Base-by-base conservation (phyloP, 2,329 filamentous ascomycete genomes). In the Phaeosphaeria sp. region DNA sequence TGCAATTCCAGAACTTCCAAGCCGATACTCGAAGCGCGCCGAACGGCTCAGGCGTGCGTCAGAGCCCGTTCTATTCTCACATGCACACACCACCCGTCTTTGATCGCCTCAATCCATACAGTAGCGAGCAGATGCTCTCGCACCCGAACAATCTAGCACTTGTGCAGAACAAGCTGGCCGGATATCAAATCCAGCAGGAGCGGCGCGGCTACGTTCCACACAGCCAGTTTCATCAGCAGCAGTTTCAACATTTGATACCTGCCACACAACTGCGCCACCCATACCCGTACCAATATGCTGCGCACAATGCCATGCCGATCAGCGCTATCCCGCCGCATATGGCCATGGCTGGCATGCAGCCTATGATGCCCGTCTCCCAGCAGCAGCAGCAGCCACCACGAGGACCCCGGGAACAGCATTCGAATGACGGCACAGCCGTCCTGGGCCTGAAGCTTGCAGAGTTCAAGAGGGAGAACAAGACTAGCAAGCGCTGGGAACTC, bases 361-460 rank as follows among this genome's bases (percentile, higher is more conserved):
- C 73, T n/a, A 72, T 74, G 59, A 70, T 79, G 53, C 66, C 73
- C 15, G 65, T 69, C 7, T 63, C 78, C n/a, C n/a, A n/a, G n/a
- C n/a, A n/a, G n/a, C n/a, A n/a, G 11, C 30, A 36, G 6, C 77
- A 80, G 33, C 74, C 80, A 13, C 77, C 80, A 11, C 76, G 79
- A 49, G 76, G 72, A 43, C 75, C 79, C 2, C 81, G 86, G 50
- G 86, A 88, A 27, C 68, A 74, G 56, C 87, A 91, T 53, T 78
- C 82, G 1, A 43, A 55, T 7, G 81, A 82, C 15, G 85, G 60
- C 6, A 43, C 86, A 58, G 86, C 86, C 53, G 79, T 90, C 15
- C 86, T 91, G 67, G 96, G 92, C 74, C 79, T 83, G 15, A 79
- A 93, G 8, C 82, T 97, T 1, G 89, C 93, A 60, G 91, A 96